phyloP scores from a whole-genome alignment of 78 protist species.

The Bodo saltans region DNA sequence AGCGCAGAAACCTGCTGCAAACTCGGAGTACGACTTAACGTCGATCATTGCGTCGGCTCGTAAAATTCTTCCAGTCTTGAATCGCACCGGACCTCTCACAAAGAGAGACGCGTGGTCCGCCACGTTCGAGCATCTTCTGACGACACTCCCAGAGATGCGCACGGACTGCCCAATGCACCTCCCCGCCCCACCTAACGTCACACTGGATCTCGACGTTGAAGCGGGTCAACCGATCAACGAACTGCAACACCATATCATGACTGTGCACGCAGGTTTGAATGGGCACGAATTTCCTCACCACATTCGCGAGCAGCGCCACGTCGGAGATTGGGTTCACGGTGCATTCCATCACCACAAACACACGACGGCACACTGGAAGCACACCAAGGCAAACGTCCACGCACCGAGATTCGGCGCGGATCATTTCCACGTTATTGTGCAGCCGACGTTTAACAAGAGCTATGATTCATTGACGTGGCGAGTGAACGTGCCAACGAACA shows the following conservation, averaged over 20 bases:
- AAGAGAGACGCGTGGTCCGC: conserved; percentile 48
- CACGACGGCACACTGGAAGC: not conserved
- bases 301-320: not conserved
- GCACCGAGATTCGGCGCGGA: not conserved
- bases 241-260: not conserved
- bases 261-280: not conserved
- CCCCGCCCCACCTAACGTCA: conserved; percentile 14
- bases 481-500: no score
- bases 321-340: not conserved
- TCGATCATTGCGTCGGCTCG: conserved; percentile 27
- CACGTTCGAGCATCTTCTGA: conserved; percentile 13
- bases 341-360: not conserved
- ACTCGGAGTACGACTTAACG: conserved; percentile 5
- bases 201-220: no score
- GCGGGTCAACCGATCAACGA: conserved; percentile 2
- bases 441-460: no score
- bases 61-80: conserved; percentile 24
- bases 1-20: not conserved
- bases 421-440: no score
- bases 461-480: no score
- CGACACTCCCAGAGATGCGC: not conserved
- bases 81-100: conserved; percentile 2
- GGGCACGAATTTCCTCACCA: not conserved
- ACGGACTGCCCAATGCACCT: conserved; percentile 23
- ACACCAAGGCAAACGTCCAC: not conserved